Base-by-base conservation (phyloP, 768 basidiomycete species). In the Melanogaster broomeanus region DNA sequence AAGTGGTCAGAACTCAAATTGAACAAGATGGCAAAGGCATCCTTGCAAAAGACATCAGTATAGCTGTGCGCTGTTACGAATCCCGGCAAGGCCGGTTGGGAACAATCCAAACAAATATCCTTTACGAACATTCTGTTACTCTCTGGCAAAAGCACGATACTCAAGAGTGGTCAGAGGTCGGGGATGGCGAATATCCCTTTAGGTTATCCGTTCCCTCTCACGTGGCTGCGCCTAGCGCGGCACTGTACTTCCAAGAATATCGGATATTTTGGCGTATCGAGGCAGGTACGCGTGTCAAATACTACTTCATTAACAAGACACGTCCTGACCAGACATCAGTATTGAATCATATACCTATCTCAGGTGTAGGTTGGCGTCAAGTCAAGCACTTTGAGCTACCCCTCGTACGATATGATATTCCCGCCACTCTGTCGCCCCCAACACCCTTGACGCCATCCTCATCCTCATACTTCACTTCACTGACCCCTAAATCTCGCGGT, bases 61-160 rank as follows among this genome's bases (percentile, higher is more conserved):
- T 96, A 60, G 80, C 84, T n/a, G 80, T 93, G 39, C 81, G 90
- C 39, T 93, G 90, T 70, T 92, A 92, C 65, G 90, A 93, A 74
- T 77, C 85, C 37, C 82, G 89, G 28, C 69, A 84, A 45, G 81
- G 81, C 52, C 83, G 82, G 55, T 70, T 84, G 49, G 81, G 81
- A 47, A 68, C 77, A 15, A 55, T 76, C 22, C 79, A 81, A 39
- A 81, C 84, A 31, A 88, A 86, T 47, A 57, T 88, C 27, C 77
- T 92, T 55, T 86, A 82, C 60, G 87, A 91, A 56, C 74, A 83
- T 61, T 75, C 80, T 9, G 75, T 83, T 56, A 72, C 79, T 11
- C 77, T 93, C 38, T 92, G 90, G 90, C 72, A 76, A 39, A 85
- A 87, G 61, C 77, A 79, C 16, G 77, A 79, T 45, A 61, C 68